These are phyloP conservation scores for Russula foetens DNA, from an alignment of 768 basidiomycete genomes.

Conservation along the genomic window DNA sequence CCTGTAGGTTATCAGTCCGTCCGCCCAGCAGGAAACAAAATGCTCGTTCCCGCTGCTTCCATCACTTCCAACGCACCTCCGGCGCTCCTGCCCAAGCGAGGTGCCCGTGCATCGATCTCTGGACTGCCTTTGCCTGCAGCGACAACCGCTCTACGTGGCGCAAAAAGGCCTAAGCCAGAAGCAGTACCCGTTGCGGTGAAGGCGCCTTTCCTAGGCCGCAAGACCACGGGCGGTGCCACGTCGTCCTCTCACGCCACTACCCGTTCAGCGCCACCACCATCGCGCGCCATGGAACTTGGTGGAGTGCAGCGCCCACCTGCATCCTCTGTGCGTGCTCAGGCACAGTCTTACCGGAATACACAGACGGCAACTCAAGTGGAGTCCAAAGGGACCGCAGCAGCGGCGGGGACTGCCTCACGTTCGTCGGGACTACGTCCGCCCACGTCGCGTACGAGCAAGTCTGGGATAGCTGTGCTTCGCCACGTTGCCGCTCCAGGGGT, in stretches of 20 bases:
- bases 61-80: background rate
- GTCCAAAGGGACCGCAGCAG: background rate
- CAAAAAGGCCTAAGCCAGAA: background rate
- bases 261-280: background rate
- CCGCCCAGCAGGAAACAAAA: background rate
- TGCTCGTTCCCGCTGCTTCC: background rate
- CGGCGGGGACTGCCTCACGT: background rate
- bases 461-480: background rate
- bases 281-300: background rate
- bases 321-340: background rate
- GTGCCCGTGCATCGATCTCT: conserved; percentile 3
- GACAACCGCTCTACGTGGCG: background rate
- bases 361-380: background rate
- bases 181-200: background rate
- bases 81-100: background rate
- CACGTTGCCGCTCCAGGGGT: background rate
- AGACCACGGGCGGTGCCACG: background rate
- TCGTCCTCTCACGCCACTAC: background rate
- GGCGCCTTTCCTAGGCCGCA: background rate
- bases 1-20: background rate
- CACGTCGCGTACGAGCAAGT: background rate
- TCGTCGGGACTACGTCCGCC: conserved; percentile 5
- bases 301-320: conserved; percentile 9
- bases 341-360: background rate
- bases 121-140: background rate